Percentiles rank a stretch among this genome's conserved stretches.
Evolutionary conservation across 2,329 filamentous ascomycete species (phyloP).

Genomic region (Plenodomus tracheiphilus): DNA sequence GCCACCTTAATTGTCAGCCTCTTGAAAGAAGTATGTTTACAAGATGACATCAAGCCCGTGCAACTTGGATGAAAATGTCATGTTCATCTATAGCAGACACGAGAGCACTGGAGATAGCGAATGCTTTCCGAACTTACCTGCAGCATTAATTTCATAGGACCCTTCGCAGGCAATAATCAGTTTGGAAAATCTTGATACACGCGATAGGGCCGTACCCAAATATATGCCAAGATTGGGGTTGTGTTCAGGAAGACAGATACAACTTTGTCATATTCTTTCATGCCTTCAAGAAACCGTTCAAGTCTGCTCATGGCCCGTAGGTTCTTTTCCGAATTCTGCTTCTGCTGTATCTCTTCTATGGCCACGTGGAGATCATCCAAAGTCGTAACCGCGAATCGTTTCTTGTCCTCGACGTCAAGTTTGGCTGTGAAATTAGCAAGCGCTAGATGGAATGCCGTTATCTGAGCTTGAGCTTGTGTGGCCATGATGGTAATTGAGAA

Average conservation of each 20-base stretch:
- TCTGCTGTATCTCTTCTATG: slow-evolving; percentile 30
- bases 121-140: slow-evolving; percentile 16
- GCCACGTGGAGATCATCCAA: slow-evolving; percentile 19
- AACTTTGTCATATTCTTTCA: slow-evolving; percentile 44
- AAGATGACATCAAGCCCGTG: too few species aligned
- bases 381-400: slow-evolving; percentile 14
- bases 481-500: background rate
- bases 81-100: too few species aligned
- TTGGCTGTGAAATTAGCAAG: slow-evolving; percentile 10
- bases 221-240: slow-evolving; percentile 37
- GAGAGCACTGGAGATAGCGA: background rate
- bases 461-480: too few species aligned
- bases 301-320: slow-evolving; percentile 29
- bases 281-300: slow-evolving; percentile 29
- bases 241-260: slow-evolving; percentile 42
- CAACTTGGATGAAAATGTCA: too few species aligned
- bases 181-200: too few species aligned
- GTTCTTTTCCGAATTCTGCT: slow-evolving; percentile 24
- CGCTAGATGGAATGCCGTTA: slow-evolving; percentile 2
- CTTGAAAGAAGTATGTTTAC: too few species aligned
- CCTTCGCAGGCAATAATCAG: background rate
- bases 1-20: slow-evolving; percentile 24
- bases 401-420: slow-evolving; percentile 8
- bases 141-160: slow-evolving; percentile 45
- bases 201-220: slow-evolving; percentile 12